phyloP scores from a whole-genome alignment of 83 land plant genomes.

The Isoetes engelmannii region DNA sequence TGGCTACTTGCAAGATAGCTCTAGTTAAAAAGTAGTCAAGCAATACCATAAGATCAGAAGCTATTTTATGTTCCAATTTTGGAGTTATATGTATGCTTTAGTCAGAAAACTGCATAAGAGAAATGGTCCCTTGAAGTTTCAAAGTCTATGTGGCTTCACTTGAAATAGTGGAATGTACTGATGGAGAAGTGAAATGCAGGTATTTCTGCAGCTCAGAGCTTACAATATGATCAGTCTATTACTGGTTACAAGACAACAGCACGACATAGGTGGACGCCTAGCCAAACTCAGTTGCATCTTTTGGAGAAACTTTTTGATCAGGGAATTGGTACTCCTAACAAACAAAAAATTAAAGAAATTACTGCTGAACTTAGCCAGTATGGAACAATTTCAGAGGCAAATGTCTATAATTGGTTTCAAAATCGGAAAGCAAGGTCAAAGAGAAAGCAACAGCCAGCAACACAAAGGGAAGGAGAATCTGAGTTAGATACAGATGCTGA shows the following conservation, averaged over 20 bases:
- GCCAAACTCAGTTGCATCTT: slow-evolving; percentile 42
- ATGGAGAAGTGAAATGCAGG: slow-evolving; percentile 7
- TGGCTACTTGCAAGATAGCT: no score
- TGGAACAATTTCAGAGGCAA: slow-evolving; percentile 43
- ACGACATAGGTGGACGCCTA: slow-evolving; percentile 48
- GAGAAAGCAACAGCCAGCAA: slow-evolving; percentile 35
- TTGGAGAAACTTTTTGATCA: slow-evolving; percentile 38
- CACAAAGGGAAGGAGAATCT: slow-evolving; percentile 23
- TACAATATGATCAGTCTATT: slow-evolving; percentile 17
- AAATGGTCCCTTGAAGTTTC: no score
- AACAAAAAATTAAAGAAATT: slow-evolving; percentile 43
- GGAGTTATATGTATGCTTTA: no score
- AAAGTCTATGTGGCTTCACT: no score
- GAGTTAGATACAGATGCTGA: slow-evolving; percentile 29
- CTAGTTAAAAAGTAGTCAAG: no score
- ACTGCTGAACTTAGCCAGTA: slow-evolving; percentile 41
- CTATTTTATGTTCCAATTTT: no score
- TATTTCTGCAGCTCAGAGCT: slow-evolving; percentile 13
- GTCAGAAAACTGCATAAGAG: no score
- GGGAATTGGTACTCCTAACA: slow-evolving; percentile 45
- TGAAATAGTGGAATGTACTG: no score
- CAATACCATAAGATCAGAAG: no score
- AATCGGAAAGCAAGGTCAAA: slow-evolving; percentile 47
- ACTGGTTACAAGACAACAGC: slow-evolving; percentile 28
- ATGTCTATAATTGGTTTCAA: slow-evolving; percentile 54